Evolutionary conservation across 352 stramenopile species (phyloP).

Genomic region (Phytophthora boehmeriae): DNA sequence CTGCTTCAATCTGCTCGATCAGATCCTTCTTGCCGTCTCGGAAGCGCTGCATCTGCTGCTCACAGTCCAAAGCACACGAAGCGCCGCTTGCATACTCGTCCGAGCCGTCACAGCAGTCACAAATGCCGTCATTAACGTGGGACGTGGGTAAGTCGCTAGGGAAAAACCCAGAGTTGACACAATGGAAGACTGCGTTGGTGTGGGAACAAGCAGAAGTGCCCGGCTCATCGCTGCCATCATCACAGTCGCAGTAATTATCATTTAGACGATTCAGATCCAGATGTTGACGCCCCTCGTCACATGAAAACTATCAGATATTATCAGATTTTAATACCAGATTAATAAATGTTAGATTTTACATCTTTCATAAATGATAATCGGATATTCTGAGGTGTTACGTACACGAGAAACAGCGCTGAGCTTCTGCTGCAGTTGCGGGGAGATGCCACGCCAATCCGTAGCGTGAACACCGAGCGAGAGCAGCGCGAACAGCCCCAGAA

Average conservation of each 20-base stretch:
- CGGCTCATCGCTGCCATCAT: slow-evolving; percentile 91
- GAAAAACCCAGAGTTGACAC: slow-evolving; percentile 53
- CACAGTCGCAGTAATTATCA: slow-evolving; percentile 96
- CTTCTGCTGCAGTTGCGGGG: slow-evolving; percentile 43
- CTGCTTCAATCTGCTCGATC: slow-evolving; percentile 74
- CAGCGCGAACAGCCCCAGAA: slow-evolving; percentile 23
- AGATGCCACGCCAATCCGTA: slow-evolving; percentile 46
- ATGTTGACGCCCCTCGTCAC: slow-evolving; percentile 57
- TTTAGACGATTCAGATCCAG: slow-evolving; percentile 77
- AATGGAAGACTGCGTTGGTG: slow-evolving; percentile 49
- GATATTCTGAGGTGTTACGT: slow-evolving; percentile 16
- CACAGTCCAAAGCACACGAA: slow-evolving; percentile 50
- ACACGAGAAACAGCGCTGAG: slow-evolving; percentile 43
- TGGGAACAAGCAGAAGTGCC: slow-evolving; percentile 81
- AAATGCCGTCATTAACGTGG: slow-evolving; percentile 93
- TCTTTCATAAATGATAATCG: slow-evolving; percentile 1
- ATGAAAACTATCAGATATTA: slow-evolving; percentile 59
- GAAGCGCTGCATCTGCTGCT: slow-evolving; percentile 45
- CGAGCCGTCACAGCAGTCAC: slow-evolving; percentile 97
- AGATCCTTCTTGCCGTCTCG: slow-evolving; percentile 54
- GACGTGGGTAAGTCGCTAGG: slow-evolving; percentile 54
- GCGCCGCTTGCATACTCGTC: slow-evolving; percentile 77
- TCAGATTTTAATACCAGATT: slow-evolving; percentile 7
- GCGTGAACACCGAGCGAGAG: slow-evolving; percentile 16
- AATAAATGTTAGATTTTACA: slow-evolving; percentile 8